Percentiles rank a stretch among this genome's conserved stretches.
These are phyloP conservation scores for Saccharomyces hybrid DNA, from an alignment of 1,139 yeast genomes.

Conservation along the genomic window DNA sequence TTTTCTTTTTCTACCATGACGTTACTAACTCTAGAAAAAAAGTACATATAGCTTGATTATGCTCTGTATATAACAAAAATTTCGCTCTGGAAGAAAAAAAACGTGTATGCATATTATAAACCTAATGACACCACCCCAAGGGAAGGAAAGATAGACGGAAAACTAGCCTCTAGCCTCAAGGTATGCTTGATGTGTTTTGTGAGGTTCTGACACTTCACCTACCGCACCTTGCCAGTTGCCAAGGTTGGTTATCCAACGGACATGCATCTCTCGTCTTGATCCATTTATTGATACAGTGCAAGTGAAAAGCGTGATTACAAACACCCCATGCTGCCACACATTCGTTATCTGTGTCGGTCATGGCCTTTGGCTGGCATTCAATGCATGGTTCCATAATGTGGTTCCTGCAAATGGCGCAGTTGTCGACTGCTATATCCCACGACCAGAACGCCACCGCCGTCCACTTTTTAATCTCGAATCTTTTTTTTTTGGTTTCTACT, in stretches of 20 bases:
- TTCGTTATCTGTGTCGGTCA: slow-evolving; percentile 58
- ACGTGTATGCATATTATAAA: background rate
- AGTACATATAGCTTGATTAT: background rate
- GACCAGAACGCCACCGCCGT: slow-evolving; percentile 99
- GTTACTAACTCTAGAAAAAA: background rate
- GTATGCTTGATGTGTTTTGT: background rate
- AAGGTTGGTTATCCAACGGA: slow-evolving; percentile 91
- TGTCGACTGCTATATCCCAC: slow-evolving; percentile 95
- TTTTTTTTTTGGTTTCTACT: slow-evolving; percentile 29
- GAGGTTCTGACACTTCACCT: slow-evolving; percentile 16
- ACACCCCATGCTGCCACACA: slow-evolving; percentile 97
- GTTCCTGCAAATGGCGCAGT: slow-evolving; percentile 96
- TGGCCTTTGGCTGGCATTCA: slow-evolving; percentile 86
- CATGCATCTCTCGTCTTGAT: slow-evolving; percentile 94
- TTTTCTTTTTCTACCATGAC: background rate
- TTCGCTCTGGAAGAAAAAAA: background rate
- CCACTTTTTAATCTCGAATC: slow-evolving; percentile 79
- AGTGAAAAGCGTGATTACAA: slow-evolving; percentile 51
- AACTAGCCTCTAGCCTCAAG: background rate
- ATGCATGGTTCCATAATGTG: slow-evolving; percentile 98
- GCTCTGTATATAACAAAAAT: background rate
- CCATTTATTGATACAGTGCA: slow-evolving; percentile 96
- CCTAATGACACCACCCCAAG: background rate
- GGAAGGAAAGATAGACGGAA: too few species aligned
- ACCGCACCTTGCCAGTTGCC: slow-evolving; percentile 86